Percentiles rank a stretch among this genome's conserved stretches.
Evolutionary conservation across 805 yeast species (phyloP).

Genomic region (Vanderwaltozyma tropicalis): DNA sequence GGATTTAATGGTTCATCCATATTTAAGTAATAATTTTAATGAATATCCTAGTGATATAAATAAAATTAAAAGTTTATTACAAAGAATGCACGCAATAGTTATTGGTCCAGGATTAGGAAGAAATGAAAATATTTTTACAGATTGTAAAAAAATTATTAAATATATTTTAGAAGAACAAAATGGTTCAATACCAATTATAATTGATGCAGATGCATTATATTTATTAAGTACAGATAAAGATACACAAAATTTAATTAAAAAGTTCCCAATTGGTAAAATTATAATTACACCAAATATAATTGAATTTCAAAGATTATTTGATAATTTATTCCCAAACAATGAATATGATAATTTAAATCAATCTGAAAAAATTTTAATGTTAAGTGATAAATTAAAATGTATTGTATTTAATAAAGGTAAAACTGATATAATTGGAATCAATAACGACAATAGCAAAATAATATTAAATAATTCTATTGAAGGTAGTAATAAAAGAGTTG

Average conservation of each 20-base stretch:
- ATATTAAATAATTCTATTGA: conserved; percentile 34
- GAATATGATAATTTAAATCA: not conserved
- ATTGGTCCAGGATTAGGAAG: conserved; percentile 95
- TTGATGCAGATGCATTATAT: conserved; percentile 86
- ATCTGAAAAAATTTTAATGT: conserved; percentile 1
- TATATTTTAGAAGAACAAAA: conserved; percentile 36
- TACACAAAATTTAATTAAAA: conserved; percentile 31
- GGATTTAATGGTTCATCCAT: conserved; percentile 93
- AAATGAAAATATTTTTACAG: conserved; percentile 53
- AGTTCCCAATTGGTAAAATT: conserved; percentile 44
- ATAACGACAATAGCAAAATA: conserved; percentile 7
- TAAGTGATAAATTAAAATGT: conserved; percentile 20
- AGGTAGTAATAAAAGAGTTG: conserved; percentile 76
- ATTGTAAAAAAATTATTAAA: conserved; percentile 46
- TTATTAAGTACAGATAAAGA: conserved; percentile 38
- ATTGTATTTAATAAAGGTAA: conserved; percentile 56
- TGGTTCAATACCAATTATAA: conserved; percentile 55
- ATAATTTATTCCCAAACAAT: conserved; percentile 30
- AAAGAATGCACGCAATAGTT: conserved; percentile 68
- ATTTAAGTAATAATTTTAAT: conserved; percentile 30
- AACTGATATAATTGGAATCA: conserved; percentile 37
- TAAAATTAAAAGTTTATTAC: conserved; percentile 44
- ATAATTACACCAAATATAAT: conserved; percentile 83
- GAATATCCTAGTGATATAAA: conserved; percentile 39
- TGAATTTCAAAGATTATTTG: conserved; percentile 63